These are phyloP conservation scores for Fusarium lateritium DNA, from an alignment of 2,329 filamentous ascomycete species.

Conservation along the genomic window DNA sequence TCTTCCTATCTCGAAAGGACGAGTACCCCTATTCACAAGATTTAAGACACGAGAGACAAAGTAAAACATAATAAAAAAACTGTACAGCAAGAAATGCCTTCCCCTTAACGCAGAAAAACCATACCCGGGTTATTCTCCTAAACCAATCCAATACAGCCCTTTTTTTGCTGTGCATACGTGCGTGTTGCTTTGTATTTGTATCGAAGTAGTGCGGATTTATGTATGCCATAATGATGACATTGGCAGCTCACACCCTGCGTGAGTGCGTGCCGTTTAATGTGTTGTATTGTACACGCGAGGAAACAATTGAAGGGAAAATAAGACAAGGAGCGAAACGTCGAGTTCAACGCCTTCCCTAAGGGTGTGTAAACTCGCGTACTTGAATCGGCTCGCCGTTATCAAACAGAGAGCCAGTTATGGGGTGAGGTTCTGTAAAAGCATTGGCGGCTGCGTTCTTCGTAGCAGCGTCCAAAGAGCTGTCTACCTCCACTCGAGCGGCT, in stretches of 20 bases:
- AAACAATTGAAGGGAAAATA: constrained; percentile 6
- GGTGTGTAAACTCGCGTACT: constrained; percentile 17
- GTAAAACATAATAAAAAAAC: constrained; percentile 6
- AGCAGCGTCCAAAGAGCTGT: constrained; percentile 52
- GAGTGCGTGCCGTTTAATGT: constrained; percentile 5
- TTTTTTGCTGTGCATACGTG: constrained; percentile 25
- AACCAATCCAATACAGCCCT: constrained; percentile 36
- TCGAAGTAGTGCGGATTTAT: constrained; percentile 14
- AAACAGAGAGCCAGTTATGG: constrained; percentile 42
- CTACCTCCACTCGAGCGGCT: constrained; percentile 55
- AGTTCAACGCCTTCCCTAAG: constrained; percentile 1
- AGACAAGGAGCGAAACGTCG: constrained; percentile 7
- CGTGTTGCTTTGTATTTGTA: constrained; percentile 23
- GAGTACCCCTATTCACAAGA: constrained; percentile 12
- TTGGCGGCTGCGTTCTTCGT: constrained; percentile 41
- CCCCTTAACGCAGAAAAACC: constrained; percentile 30
- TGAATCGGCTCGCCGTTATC: constrained; percentile 26
- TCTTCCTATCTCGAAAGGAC: constrained; percentile 20
- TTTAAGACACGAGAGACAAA: constrained; percentile 15
- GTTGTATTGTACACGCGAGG: constrained; percentile 30
- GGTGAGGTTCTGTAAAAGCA: constrained; percentile 8
- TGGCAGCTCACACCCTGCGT: constrained; percentile 3
- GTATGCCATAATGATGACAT: constrained; percentile 21
- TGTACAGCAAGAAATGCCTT: constrained; percentile 12
- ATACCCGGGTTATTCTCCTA: constrained; percentile 24